Percentiles rank a stretch among this genome's conserved stretches.
These are phyloP conservation scores for Botryotinia convoluta DNA, from an alignment of 2,329 filamentous ascomycete species.

Conservation along the genomic window DNA sequence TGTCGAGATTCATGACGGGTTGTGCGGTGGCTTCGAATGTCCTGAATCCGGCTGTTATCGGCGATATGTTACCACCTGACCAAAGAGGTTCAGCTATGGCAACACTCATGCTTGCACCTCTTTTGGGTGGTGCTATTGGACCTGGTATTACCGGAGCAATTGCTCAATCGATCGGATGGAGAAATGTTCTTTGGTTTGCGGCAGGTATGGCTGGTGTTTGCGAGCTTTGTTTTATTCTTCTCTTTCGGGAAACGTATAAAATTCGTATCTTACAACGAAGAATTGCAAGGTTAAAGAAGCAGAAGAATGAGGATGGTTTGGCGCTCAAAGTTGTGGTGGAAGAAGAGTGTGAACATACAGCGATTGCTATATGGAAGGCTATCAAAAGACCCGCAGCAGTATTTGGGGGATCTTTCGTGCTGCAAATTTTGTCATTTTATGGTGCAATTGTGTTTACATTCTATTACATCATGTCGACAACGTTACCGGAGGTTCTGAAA, in stretches of 20 bases:
- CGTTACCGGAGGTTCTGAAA: slow-evolving; percentile 44
- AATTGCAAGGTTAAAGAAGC: slow-evolving; percentile 39
- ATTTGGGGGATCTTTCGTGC: slow-evolving; percentile 49
- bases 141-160: slow-evolving; percentile 40
- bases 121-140: slow-evolving; percentile 37
- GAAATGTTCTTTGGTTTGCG: slow-evolving; percentile 52
- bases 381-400: slow-evolving; percentile 44
- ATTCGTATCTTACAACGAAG: slow-evolving; percentile 51
- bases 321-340: neutral
- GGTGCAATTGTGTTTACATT: slow-evolving; percentile 44
- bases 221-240: slow-evolving; percentile 45
- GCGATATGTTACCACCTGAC: slow-evolving; percentile 48
- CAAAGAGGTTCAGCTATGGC: slow-evolving; percentile 45
- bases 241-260: slow-evolving; percentile 59
- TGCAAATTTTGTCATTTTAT: slow-evolving; percentile 46
- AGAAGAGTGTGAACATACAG: slow-evolving; percentile 30
- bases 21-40: slow-evolving; percentile 33
- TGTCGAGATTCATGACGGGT: slow-evolving; percentile 39
- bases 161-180: slow-evolving; percentile 49
- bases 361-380: slow-evolving; percentile 38
- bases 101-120: slow-evolving; percentile 37
- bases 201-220: slow-evolving; percentile 42
- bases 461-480: slow-evolving; percentile 48
- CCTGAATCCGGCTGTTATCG: slow-evolving; percentile 46
- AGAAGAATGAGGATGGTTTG: neutral